Percentiles rank a stretch among this genome's conserved stretches.
Evolutionary conservation across 306 rosid species (phyloP).

Genomic region (Vigna radiata): DNA sequence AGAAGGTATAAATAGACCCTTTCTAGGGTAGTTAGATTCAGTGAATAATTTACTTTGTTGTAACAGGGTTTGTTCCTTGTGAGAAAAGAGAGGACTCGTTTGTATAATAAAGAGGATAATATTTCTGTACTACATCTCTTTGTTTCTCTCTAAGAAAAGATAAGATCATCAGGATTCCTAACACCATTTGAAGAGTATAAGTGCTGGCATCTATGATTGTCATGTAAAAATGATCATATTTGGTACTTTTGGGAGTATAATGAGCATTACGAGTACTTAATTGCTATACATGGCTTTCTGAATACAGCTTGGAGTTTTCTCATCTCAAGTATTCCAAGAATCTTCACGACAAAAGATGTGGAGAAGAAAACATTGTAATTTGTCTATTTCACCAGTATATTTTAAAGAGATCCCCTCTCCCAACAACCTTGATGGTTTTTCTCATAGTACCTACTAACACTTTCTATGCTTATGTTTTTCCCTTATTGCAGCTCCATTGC

Average conservation of each 20-base stretch:
- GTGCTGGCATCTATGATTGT: background rate
- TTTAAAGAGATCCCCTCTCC: constrained; percentile 19
- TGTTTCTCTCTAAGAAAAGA: too few relatives aligned
- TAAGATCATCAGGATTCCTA: too few relatives aligned
- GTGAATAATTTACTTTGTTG: too few relatives aligned
- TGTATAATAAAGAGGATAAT: too few relatives aligned
- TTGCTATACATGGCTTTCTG: constrained; percentile 48
- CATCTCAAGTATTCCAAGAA: constrained; percentile 98
- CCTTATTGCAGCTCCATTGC: constrained; percentile 70
- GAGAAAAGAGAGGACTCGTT: too few relatives aligned
- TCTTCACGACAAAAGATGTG: constrained; percentile 83
- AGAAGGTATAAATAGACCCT: too few relatives aligned
- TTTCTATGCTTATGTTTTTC: constrained; percentile 26
- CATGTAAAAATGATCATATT: background rate
- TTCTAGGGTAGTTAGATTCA: too few relatives aligned
- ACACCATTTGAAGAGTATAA: constrained; percentile 26
- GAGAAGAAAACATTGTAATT: constrained; percentile 89
- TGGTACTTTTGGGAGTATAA: constrained; percentile 16
- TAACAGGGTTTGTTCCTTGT: too few relatives aligned
- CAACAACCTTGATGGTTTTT: constrained; percentile 4
- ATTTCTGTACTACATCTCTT: too few relatives aligned
- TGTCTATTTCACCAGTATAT: constrained; percentile 40
- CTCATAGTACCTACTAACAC: constrained; percentile 36
- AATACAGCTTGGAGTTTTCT: constrained; percentile 96
- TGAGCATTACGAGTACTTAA: constrained; percentile 49